Base-by-base conservation (phyloP, 257 asterid genomes). In the Ilex aquifolium region DNA sequence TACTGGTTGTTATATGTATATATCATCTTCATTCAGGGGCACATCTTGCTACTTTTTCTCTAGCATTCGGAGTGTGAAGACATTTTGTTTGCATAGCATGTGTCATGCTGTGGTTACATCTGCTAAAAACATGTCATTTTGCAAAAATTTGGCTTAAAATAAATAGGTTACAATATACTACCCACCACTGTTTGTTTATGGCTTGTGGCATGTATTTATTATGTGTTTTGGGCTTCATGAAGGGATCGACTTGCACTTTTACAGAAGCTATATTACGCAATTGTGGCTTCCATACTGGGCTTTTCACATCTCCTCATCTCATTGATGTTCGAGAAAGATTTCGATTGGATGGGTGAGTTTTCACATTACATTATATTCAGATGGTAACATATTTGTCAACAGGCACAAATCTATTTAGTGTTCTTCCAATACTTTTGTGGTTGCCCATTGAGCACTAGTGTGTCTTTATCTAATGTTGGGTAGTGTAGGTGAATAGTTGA, bases 271-370 rank as follows among this genome's bases (percentile, higher is more conserved):
- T 92, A 69, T 66, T 92, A 75, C 96, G 94, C 61, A 82, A 68
- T 66, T 92, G 97, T 71, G 97, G 99, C 64, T 87, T 87, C 65
- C 94, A 31, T 56, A 92, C 99, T 15, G 97, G 99, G 51, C 97
- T 87, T 72, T 92, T 92, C 85, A 89, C 97, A 51, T 89, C 99
- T 52, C 97, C 99, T 16, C 99, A 92, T 78, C 95, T 92, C 64
- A 89, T 92, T 77, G 99, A 92, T 71, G 79, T 92, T 73, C 87
- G 99, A 59, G 99, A 92, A 85, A 82, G 99, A 78, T 92, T 92
- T 76, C 81, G 81, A 49, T 59, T 89, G 79, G 80, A 92, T 60
- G 97, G 99, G 99, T 92, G 73, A 63, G 85, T 76, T 64, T 69
- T 69, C 57, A 65, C 42, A 36, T 36, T 36, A 36, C 42, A 36